Evolutionary conservation across 2,329 filamentous ascomycete species (phyloP).

Genomic region (Lasiodiplodia gonubiensis): DNA sequence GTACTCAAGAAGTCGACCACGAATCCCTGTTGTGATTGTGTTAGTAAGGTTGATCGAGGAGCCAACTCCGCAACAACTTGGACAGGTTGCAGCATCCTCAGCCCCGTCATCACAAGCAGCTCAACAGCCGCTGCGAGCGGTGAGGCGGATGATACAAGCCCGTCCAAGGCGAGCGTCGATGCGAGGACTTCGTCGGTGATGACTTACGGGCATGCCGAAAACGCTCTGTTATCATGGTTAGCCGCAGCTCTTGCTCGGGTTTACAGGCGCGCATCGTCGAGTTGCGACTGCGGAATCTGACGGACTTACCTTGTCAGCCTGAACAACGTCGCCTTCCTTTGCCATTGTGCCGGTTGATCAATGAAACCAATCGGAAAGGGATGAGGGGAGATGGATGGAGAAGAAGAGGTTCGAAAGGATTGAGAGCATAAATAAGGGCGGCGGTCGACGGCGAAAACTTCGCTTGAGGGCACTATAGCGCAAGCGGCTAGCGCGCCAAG

Average conservation of each 20-base stretch:
- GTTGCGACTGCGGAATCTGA: background rate
- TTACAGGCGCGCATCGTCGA: background rate
- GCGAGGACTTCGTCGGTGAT: constrained; percentile 29
- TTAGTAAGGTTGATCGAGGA: constrained; percentile 31
- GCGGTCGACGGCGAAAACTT: constrained; percentile 19
- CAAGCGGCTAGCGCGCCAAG: background rate
- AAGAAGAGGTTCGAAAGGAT: constrained; percentile 7
- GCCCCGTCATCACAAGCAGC: constrained; percentile 25
- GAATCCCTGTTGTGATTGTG: constrained; percentile 70
- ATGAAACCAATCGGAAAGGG: constrained; percentile 42
- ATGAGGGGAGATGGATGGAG: constrained; percentile 38
- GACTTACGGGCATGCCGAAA: constrained; percentile 56
- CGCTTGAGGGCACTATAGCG: background rate
- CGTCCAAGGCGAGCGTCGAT: constrained; percentile 21
- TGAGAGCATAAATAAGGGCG: constrained; percentile 24
- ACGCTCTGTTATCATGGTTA: constrained; percentile 45
- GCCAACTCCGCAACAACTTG: constrained; percentile 36
- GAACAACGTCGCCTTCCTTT: constrained; percentile 55
- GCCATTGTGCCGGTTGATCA: constrained; percentile 49
- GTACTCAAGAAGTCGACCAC: constrained; percentile 98
- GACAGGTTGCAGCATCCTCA: constrained; percentile 34
- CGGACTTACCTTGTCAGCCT: constrained; percentile 51
- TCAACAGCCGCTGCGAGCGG: constrained; percentile 13
- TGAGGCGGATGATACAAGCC: background rate
- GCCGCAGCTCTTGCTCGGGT: background rate